Conservation (phyloP, 2,329 filamentous ascomycete species). For the Microcera coccophila region DNA sequence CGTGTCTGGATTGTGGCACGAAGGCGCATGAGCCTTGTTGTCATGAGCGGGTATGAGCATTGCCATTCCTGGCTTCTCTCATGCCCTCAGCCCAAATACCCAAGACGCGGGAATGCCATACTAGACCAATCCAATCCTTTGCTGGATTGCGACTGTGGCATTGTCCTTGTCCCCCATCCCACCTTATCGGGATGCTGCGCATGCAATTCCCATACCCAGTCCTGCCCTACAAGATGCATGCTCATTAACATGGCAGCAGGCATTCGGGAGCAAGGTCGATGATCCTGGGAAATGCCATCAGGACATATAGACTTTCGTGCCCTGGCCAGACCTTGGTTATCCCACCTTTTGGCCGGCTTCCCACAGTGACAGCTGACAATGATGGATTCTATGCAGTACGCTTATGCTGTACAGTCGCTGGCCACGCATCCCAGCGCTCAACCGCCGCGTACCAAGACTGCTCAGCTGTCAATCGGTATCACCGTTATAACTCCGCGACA, state of each 20-base stretch:
- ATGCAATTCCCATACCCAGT: neutral
- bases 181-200: neutral
- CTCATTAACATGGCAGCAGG: neutral
- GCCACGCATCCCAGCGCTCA: neutral
- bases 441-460: neutral
- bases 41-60: neutral
- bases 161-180: no score
- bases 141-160: no score
- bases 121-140: neutral
- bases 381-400: no score
- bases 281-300: neutral
- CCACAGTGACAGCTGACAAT: slow-evolving; percentile 1
- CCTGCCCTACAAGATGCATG: neutral
- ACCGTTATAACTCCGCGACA: neutral
- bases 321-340: neutral
- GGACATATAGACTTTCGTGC: neutral
- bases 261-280: neutral
- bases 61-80: neutral
- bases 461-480: neutral
- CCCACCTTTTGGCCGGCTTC: neutral
- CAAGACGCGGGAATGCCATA: neutral
- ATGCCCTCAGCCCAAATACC: neutral
- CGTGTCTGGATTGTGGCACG: neutral
- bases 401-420: neutral
- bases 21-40: neutral